phyloP scores from a whole-genome alignment of 306 rosid genomes.

The Malus sylvestris region DNA sequence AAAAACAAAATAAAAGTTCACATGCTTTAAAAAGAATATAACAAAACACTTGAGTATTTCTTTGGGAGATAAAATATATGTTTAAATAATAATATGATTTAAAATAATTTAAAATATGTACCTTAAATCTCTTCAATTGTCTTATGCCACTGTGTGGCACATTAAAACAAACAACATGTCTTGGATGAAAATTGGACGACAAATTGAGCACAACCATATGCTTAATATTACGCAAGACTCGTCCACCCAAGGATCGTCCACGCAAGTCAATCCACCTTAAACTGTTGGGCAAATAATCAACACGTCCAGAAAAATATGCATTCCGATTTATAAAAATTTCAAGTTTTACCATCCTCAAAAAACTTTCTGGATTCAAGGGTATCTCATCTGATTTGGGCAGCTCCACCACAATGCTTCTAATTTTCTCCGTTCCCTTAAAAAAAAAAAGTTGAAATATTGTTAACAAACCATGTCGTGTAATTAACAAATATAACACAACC shows the following conservation, averaged over 20 bases:
- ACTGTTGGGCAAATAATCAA: conserved; percentile 17
- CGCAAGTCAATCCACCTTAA: not conserved
- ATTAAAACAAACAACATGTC: not conserved
- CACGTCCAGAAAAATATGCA: conserved; percentile 8
- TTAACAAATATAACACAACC: too few species aligned
- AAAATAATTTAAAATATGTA: not conserved
- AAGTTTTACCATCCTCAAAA: too few species aligned
- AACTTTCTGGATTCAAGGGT: too few species aligned
- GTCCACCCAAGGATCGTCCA: too few species aligned
- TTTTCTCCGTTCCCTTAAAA: not conserved
- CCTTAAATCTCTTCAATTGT: conserved; percentile 8
- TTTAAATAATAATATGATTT: too few species aligned
- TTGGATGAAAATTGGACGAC: not conserved
- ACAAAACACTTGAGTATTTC: too few species aligned
- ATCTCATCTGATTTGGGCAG: not conserved
- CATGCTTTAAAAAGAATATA: too few species aligned
- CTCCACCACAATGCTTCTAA: not conserved
- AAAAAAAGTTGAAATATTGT: conserved; percentile 38
- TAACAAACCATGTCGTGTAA: too few species aligned
- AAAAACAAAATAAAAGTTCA: not conserved
- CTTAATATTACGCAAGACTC: too few species aligned
- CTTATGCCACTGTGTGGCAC: not conserved
- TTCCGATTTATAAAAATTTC: conserved; percentile 5
- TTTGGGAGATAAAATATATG: too few species aligned
- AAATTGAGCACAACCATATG: conserved; percentile 16